A percentile compares a stretch with the other conserved stretches of the same genome.
phyloP scores from a whole-genome alignment of 768 basidiomycete species.

The Boletus subparvulus region DNA sequence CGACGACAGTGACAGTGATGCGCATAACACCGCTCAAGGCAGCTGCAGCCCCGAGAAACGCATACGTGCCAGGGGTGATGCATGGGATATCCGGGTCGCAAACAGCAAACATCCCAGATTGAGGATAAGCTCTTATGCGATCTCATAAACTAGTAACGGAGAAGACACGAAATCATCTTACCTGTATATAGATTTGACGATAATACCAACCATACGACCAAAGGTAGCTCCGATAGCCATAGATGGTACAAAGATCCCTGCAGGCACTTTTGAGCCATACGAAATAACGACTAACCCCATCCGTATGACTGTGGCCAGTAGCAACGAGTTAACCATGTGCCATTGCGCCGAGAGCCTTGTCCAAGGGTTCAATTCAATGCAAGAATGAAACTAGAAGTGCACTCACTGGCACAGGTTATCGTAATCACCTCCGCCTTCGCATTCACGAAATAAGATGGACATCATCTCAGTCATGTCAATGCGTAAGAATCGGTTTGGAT shows the following conservation, averaged over 20 bases:
- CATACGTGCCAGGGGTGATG: constrained; percentile 98
- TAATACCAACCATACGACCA: constrained; percentile 94
- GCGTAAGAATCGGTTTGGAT: constrained; percentile 90
- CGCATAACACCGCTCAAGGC: constrained; percentile 95
- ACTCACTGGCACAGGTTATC: constrained; percentile 94
- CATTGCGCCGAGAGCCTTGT: constrained; percentile 84
- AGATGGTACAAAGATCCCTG: constrained; percentile 97
- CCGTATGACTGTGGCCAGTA: constrained; percentile 89
- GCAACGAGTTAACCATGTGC: constrained; percentile 89
- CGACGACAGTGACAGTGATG: constrained; percentile 96
- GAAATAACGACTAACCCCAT: constrained; percentile 85
- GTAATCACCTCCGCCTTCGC: constrained; percentile 90
- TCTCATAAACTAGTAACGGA: background rate
- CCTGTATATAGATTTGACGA: constrained; percentile 92
- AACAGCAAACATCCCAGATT: constrained; percentile 83
- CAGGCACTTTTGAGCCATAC: constrained; percentile 95
- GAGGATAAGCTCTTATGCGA: constrained; percentile 65
- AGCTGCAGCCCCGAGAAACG: constrained; percentile 95
- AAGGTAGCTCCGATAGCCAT: constrained; percentile 99
- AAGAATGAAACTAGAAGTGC: background rate
- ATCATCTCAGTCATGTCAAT: constrained; percentile 98
- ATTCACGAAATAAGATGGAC: constrained; percentile 93
- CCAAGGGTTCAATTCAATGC: constrained; percentile 6
- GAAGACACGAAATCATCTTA: constrained; percentile 37
- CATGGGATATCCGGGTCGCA: constrained; percentile 93